Evolutionary conservation across 192 early-diverging fungal species (phyloP), one percentile per base, ranked within the genome.

Genomic region (Diversispora epigaea): DNA sequence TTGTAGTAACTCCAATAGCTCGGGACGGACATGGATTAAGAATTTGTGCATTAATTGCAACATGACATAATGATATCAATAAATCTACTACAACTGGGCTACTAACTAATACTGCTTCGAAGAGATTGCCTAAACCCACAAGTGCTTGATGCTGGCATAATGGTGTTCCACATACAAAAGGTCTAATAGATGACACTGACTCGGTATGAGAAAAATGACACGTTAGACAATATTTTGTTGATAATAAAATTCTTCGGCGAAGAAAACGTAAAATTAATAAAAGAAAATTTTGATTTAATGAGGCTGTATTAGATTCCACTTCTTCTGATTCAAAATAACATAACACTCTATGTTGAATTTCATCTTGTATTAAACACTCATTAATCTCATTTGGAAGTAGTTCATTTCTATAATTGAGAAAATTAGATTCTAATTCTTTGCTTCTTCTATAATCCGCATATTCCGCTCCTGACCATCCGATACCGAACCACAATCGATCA

Each of bases 111-210:
- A 78, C 83, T 15, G 79, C 62, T 52, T 84, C 83, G 52, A 84
- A 81, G 12, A 80, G 77, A 39, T 82, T 78, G 17, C 83, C 83
- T 45, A 84, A 52, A 0, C 83, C 83, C 4, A 84, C 71, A 19
- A 78, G 68, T 52, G 84, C 56, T 70, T 85, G 84, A 73, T 84
- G 83, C 52, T 82, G 77, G 63, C 83, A 84, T 12, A 84, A 75
- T 14, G 77, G 45, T 1, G 77, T 45, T 3, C 62, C 65, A 68
- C 83, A 84, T n/a, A 84, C 83, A 73, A 85, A 84, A 2, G 83
- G 83, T 65, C 80, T 79, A 45, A 84, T 61, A 1, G 78, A 65
- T 61, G 83, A 77, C 12, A 84, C 40, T 61, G 72, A 60, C 41
- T 52, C 57, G 3, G 17, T 60, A 43, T 77, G 76, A 19, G 65